Conservation (phyloP, 108 stramenopile genomes). For the Skeletonema costatum region DNA sequence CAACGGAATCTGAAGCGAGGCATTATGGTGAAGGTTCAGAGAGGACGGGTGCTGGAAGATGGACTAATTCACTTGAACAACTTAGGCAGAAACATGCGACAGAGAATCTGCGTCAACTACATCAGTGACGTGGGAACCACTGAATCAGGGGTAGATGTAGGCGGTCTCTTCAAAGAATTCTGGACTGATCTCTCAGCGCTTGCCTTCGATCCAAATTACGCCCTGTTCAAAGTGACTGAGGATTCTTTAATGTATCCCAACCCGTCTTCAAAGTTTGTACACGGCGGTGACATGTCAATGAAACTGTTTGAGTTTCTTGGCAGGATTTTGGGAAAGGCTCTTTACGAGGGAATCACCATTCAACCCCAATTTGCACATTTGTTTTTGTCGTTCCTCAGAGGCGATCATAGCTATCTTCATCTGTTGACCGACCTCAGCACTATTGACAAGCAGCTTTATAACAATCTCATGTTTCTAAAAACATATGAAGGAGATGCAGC, state of each 20-base stretch:
- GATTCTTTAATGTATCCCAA: conserved; percentile 92
- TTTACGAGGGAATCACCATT: conserved; percentile 96
- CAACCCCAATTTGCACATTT: conserved; percentile 97
- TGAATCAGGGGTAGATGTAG: conserved; percentile 95
- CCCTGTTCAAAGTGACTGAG: conserved; percentile 90
- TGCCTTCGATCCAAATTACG: conserved; percentile 92
- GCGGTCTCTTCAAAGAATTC: conserved; percentile 99
- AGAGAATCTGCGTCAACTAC: conserved; percentile 79
- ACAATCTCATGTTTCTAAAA: conserved; percentile 96
- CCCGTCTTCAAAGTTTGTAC: conserved; percentile 79
- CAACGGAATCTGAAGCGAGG: conserved; percentile 67
- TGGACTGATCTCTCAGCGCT: conserved; percentile 87
- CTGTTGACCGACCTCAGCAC: conserved; percentile 87
- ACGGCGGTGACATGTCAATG: conserved; percentile 72
- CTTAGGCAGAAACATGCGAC: conserved; percentile 81
- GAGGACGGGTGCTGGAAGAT: conserved; percentile 88
- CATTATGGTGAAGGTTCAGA: conserved; percentile 74
- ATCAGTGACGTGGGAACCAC: conserved; percentile 78
- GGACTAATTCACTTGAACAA: conserved; percentile 81
- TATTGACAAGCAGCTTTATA: conserved; percentile 92
- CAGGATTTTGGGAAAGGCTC: conserved; percentile 91
- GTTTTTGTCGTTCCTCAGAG: conserved; percentile 93
- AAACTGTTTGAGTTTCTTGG: conserved; percentile 92
- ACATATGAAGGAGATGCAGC: conserved; percentile 91
- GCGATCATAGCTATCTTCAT: conserved; percentile 91